Percentiles rank a stretch among this genome's conserved stretches.
These are phyloP conservation scores for Cubamyces lactineus DNA, from an alignment of 768 basidiomycete species.

Conservation along the genomic window DNA sequence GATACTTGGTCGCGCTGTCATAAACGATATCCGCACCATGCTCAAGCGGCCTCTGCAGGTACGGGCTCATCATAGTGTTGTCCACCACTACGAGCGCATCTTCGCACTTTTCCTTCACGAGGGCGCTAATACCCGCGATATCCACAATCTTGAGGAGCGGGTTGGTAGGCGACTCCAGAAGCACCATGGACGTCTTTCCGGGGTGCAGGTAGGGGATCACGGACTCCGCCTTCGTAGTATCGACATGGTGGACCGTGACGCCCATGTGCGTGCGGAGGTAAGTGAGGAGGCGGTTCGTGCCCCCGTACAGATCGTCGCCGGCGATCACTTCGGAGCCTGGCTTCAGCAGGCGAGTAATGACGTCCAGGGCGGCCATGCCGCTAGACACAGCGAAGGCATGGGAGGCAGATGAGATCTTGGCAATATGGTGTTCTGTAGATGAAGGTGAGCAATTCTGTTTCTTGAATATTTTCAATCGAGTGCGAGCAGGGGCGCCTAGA, in stretches of 20 bases:
- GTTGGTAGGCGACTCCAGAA: slow-evolving; percentile 97
- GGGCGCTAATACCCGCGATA: slow-evolving; percentile 76
- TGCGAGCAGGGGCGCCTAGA: neutral
- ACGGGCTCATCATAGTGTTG: slow-evolving; percentile 99
- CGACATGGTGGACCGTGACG: slow-evolving; percentile 89
- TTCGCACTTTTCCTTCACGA: slow-evolving; percentile 82
- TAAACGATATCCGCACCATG: slow-evolving; percentile 97
- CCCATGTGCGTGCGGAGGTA: slow-evolving; percentile 89
- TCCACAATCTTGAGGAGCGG: slow-evolving; percentile 95
- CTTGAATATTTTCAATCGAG: neutral
- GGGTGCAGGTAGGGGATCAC: slow-evolving; percentile 67
- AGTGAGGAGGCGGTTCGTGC: slow-evolving; percentile 91
- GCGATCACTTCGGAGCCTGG: slow-evolving; percentile 96
- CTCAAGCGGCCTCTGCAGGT: slow-evolving; percentile 92
- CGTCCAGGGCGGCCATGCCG: slow-evolving; percentile 97
- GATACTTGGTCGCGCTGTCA: slow-evolving; percentile 96
- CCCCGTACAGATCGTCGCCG: slow-evolving; percentile 97
- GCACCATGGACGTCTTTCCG: slow-evolving; percentile 88
- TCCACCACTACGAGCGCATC: slow-evolving; percentile 89
- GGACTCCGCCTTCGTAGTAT: slow-evolving; percentile 77
- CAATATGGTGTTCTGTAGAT: slow-evolving; percentile 87
- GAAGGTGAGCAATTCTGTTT: neutral
- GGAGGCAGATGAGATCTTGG: slow-evolving; percentile 91
- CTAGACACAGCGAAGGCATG: slow-evolving; percentile 94
- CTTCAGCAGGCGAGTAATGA: slow-evolving; percentile 91